Base-by-base conservation (phyloP, 108 stramenopile species). In the Fistulifera pelliculosa region DNA sequence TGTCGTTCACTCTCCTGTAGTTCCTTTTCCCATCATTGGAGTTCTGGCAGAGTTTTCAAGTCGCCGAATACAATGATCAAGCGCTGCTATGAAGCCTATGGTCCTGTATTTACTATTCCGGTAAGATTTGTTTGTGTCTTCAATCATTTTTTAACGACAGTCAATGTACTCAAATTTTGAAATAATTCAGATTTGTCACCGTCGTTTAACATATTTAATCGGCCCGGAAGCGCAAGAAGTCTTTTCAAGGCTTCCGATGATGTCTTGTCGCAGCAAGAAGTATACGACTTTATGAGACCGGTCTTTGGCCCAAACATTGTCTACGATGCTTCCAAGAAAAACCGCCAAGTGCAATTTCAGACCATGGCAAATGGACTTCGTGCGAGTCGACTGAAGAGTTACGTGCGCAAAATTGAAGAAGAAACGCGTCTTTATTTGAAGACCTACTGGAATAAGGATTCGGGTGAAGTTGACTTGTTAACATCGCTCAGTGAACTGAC, bases 271-370 rank as follows among this genome's bases (percentile, higher is more conserved):
- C 99, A 98, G 71, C 74, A 91, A 50, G 96, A 94, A 63, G 89
- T 87, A 27, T 99, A 99, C 71, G 82, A 81, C 25, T 99, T 98
- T 75, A 99, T 98, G 93, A 90, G 79, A 60, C 92, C 96, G 24
- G 95, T 99, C 58, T 99, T 99, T 69, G 98, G 98, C 23, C 68
- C 77, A 2, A 87, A 76, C 47, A 78, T 95, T 47, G 96, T 99
- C 50, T 98, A 99, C 79, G 94, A 97, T 67, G 93, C 96, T 3
- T 70, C 91, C 60, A 90, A 85, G 25, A 90, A 84, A 71, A 94
- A 92, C 55, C 87, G 96, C 35, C 90, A 94, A 61, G 76, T 86
- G 47, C 99, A 99, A 66, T 97, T 98, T 68, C 92, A 94, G 63
- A 75, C 82, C 62, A 96, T 96, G 95, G 92, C 94, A 31, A 75